These are phyloP conservation scores for Phytophthora hibernalis DNA, from an alignment of 352 stramenopile genomes.

Conservation along the genomic window DNA sequence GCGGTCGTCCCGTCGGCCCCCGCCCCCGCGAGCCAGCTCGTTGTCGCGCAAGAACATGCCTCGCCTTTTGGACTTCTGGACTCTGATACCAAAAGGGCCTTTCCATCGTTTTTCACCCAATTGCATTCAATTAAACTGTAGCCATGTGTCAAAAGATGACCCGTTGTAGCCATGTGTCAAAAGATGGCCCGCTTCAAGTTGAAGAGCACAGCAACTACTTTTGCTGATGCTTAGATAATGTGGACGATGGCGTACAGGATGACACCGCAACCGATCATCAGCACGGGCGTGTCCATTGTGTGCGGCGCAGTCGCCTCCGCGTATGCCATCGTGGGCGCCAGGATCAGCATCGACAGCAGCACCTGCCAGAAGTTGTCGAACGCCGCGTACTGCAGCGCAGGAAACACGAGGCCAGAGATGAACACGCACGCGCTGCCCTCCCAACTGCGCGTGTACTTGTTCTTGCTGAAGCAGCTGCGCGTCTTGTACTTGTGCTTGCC, in stretches of 20 bases:
- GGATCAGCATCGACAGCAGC: slow-evolving; percentile 76
- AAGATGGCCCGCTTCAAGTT: slow-evolving; percentile 11
- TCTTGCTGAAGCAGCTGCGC: slow-evolving; percentile 80
- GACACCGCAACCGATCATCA: slow-evolving; percentile 81
- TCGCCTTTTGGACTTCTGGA: not conserved
- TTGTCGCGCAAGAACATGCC: slow-evolving; percentile 65
- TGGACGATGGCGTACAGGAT: slow-evolving; percentile 79
- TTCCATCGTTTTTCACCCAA: slow-evolving; percentile 33
- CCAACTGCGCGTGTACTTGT: slow-evolving; percentile 88
- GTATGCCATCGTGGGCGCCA: slow-evolving; percentile 85
- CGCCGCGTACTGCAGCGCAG: slow-evolving; percentile 75
- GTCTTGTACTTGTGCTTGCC: slow-evolving; percentile 90
- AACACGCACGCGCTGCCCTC: slow-evolving; percentile 83
- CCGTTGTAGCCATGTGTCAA: slow-evolving; percentile 6
- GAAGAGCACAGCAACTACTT: too few species aligned
- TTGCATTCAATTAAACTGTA: slow-evolving; percentile 10
- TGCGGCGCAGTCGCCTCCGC: slow-evolving; percentile 83
- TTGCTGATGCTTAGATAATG: slow-evolving; percentile 52
- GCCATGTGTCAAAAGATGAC: slow-evolving; percentile 1
- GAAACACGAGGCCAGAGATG: slow-evolving; percentile 74
- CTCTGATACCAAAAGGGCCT: not conserved
- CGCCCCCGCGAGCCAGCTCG: slow-evolving; percentile 45
- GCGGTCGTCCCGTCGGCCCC: slow-evolving; percentile 42
- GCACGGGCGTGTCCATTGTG: slow-evolving; percentile 86
- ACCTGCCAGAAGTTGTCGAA: slow-evolving; percentile 86